Base-by-base conservation (phyloP, 2,329 filamentous ascomycete species). In the Cercospora sp. region DNA sequence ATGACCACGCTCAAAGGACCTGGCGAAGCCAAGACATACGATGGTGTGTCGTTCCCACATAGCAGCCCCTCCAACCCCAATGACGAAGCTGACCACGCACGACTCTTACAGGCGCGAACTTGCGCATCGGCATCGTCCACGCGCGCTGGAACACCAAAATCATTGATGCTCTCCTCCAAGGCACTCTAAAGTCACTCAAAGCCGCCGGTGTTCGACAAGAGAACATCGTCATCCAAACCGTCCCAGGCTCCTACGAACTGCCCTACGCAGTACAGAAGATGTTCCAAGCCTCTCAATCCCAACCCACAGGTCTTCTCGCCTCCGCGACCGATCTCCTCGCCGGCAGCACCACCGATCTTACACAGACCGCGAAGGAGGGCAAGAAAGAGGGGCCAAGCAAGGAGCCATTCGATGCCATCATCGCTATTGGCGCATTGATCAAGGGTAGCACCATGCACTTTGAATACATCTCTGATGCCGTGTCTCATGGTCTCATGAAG, bases 371-470 rank as follows among this genome's bases (percentile, higher is more conserved):
- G 36, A 55, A 53, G 18, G 62, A 68, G 31, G 58, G 67, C 63
- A 59, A 31, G 20, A 60, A 58, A 48, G 48, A 40, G 10, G 53
- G 48, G 12, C 59, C 26, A 33, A 79, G 75, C 45, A 86, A 67
- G 82, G 84, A 65, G 60, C 88, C 93, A 20, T 98, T 98, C 76
- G 94, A 98, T 78, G 95, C 95, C 70, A 89, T 99, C 71, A 94
- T 99, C 73, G 93, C 95, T 63, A 91, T 99, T 73, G 95, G 95
- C 65, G 94, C 97, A 66, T 88, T 99, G 69, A 97, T 99, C 83
- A 99, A 99, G 84, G 95, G 95, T 79, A 92, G 97, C 82, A 98
- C 95, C 6, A 97, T 97, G 93, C 95, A 99, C 82, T 99, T 99
- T 77, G 95, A 99, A 82, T 98, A 99, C 83, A 99, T 99, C 75